phyloP scores from a whole-genome alignment of 768 basidiomycete species.

The Candolleomyces eurysporus region DNA sequence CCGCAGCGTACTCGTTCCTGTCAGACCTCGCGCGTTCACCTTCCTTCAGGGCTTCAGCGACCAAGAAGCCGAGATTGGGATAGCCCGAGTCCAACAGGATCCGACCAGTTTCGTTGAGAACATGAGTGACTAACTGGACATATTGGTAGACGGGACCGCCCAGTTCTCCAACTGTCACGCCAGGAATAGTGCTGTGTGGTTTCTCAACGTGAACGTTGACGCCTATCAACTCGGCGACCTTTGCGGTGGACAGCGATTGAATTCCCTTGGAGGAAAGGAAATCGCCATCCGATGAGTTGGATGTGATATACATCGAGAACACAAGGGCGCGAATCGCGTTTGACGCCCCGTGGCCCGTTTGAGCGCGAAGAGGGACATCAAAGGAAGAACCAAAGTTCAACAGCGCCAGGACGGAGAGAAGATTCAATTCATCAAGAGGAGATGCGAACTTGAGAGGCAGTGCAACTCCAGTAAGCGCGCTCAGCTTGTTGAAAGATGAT shows the following conservation, averaged over 20 bases:
- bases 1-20: conserved; percentile 13
- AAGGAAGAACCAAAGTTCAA: conserved; percentile 86
- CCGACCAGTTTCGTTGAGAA: conserved; percentile 71
- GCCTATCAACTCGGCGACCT: conserved; percentile 73
- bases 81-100: conserved; percentile 61
- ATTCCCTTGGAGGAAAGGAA: conserved; percentile 70
- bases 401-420: conserved; percentile 73
- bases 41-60: conserved; percentile 64
- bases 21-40: conserved; percentile 27
- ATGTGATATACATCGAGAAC: conserved; percentile 70
- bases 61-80: conserved; percentile 70
- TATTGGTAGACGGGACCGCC: conserved; percentile 74
- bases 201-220: conserved; percentile 68
- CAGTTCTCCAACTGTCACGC: conserved; percentile 70
- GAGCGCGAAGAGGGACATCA: conserved; percentile 66
- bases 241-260: conserved; percentile 44
- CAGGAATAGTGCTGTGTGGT: conserved; percentile 66
- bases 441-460: conserved; percentile 82
- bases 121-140: conserved; percentile 60
- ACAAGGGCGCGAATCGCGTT: conserved; percentile 76
- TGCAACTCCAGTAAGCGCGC: conserved; percentile 62
- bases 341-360: conserved; percentile 79
- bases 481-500: conserved; percentile 59
- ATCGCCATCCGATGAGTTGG: conserved; percentile 53
- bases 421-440: conserved; percentile 71